These are phyloP conservation scores for Fraxinus sp. DNA, from an alignment of 305 asterid genomes.

Conservation along the genomic window DNA sequence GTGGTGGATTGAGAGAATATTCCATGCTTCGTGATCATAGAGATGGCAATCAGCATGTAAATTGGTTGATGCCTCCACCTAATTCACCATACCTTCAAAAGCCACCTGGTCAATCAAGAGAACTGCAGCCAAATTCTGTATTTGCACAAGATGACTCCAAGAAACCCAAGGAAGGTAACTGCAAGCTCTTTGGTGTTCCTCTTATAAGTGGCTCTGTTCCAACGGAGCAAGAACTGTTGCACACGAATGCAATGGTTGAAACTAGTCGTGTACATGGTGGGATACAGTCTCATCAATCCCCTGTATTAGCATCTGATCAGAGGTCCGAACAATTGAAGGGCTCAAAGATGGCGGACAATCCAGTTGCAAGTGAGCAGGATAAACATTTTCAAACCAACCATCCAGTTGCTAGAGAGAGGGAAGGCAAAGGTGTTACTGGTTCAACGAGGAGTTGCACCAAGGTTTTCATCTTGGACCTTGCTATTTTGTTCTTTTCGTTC, in stretches of 20 bases:
- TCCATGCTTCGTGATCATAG: constrained; percentile 45
- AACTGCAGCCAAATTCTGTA: constrained; percentile 40
- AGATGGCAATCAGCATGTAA: constrained; percentile 50
- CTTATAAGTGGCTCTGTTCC: constrained; percentile 46
- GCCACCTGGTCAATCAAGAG: constrained; percentile 48
- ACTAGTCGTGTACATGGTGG: constrained; percentile 33
- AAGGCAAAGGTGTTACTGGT: constrained; percentile 51
- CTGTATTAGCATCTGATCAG: constrained; percentile 52
- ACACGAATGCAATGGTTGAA: constrained; percentile 23
- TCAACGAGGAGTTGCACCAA: constrained; percentile 90
- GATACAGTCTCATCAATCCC: constrained; percentile 36
- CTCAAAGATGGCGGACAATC: constrained; percentile 50
- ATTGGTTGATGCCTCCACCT: constrained; percentile 80
- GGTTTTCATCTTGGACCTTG: constrained; percentile 38
- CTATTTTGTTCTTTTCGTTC: background rate
- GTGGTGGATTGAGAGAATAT: constrained; percentile 46
- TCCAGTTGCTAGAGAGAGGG: constrained; percentile 45
- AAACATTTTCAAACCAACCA: constrained; percentile 41
- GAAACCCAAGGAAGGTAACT: constrained; percentile 64
- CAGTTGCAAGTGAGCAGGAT: constrained; percentile 52
- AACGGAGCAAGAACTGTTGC: constrained; percentile 36
- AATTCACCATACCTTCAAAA: constrained; percentile 52
- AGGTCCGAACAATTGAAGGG: constrained; percentile 58
- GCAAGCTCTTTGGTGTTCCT: constrained; percentile 84
- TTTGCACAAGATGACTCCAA: constrained; percentile 37